These are phyloP conservation scores for Epithemia pelagica DNA, from an alignment of 108 stramenopile species.

Conservation along the genomic window DNA sequence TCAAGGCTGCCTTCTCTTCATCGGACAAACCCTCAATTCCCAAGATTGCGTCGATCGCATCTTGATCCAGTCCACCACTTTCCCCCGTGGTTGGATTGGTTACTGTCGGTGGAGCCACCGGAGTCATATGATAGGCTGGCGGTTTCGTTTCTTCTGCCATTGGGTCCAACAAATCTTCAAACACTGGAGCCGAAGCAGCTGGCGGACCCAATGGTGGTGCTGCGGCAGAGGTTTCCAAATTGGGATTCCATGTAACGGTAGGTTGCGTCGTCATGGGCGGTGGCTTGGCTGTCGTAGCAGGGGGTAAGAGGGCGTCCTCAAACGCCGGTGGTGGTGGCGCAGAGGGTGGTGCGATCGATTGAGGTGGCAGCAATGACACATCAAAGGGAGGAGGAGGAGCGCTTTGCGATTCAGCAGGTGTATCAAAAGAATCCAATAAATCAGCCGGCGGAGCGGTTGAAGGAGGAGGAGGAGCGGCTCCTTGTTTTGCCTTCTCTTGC, in stretches of 20 bases:
- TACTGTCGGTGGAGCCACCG: background rate
- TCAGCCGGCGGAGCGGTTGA: conserved; percentile 7
- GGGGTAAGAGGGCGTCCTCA: background rate
- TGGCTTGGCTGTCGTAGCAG: background rate
- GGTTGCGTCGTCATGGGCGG: background rate
- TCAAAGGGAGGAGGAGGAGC: conserved; percentile 8
- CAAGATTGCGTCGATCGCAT: conserved; percentile 3
- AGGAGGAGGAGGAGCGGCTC: conserved; percentile 1
- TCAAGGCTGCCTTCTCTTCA: conserved; percentile 50
- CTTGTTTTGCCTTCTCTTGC: conserved; percentile 61
- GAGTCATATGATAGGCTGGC: background rate
- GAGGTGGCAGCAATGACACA: background rate
- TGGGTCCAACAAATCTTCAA: conserved; percentile 30
- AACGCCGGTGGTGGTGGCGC: background rate
- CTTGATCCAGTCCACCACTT: background rate
- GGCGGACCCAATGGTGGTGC: background rate
- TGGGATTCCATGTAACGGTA: background rate
- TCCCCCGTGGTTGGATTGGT: background rate
- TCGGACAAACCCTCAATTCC: conserved; percentile 15
- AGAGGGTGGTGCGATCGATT: background rate
- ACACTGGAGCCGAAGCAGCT: conserved; percentile 41
- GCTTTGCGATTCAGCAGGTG: conserved; percentile 11
- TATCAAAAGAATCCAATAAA: conserved; percentile 18
- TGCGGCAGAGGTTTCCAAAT: background rate
- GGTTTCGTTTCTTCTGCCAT: background rate